Evolutionary conservation across 352 stramenopile species (phyloP).

Genomic region (Globisporangium acanthophoron): DNA sequence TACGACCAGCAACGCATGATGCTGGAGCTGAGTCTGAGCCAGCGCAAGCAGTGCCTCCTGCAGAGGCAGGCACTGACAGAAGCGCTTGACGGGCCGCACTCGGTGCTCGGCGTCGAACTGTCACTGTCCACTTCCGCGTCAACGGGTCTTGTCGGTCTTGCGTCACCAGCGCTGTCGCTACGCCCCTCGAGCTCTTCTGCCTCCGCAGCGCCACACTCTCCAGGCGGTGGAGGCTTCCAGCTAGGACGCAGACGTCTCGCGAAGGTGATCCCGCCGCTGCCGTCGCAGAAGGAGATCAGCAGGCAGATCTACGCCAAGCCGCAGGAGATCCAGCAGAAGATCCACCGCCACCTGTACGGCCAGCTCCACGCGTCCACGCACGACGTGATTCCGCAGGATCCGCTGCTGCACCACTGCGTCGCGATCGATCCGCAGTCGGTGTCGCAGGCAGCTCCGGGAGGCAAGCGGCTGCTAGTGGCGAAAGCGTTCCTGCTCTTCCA

Average conservation of each 20-base stretch:
- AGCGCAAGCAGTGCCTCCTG: slow-evolving; percentile 52
- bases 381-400: slow-evolving; percentile 49
- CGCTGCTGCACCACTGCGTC: slow-evolving; percentile 57
- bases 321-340: slow-evolving; percentile 61
- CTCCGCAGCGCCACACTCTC: not conserved
- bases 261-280: slow-evolving; percentile 47
- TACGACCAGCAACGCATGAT: slow-evolving; percentile 64
- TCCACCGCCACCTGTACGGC: slow-evolving; percentile 56
- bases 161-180: slow-evolving; percentile 3
- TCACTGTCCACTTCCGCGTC: slow-evolving; percentile 3
- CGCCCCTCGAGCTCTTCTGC: slow-evolving; percentile 2
- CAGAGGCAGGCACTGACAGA: slow-evolving; percentile 39
- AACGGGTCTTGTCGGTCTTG: slow-evolving; percentile 6
- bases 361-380: slow-evolving; percentile 30
- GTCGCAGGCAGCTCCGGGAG: slow-evolving; percentile 19
- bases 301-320: slow-evolving; percentile 57
- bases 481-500: slow-evolving; percentile 57
- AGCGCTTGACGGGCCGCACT: slow-evolving; percentile 39
- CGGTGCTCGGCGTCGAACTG: slow-evolving; percentile 55
- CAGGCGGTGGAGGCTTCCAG: slow-evolving; percentile 11
- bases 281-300: slow-evolving; percentile 53
- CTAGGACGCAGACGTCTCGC: slow-evolving; percentile 16
- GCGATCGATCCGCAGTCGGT: slow-evolving; percentile 43
- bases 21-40: slow-evolving; percentile 61
- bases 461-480: slow-evolving; percentile 32